phyloP scores from a whole-genome alignment of 495 filamentous ascomycete genomes.

The Cercophora samala region DNA sequence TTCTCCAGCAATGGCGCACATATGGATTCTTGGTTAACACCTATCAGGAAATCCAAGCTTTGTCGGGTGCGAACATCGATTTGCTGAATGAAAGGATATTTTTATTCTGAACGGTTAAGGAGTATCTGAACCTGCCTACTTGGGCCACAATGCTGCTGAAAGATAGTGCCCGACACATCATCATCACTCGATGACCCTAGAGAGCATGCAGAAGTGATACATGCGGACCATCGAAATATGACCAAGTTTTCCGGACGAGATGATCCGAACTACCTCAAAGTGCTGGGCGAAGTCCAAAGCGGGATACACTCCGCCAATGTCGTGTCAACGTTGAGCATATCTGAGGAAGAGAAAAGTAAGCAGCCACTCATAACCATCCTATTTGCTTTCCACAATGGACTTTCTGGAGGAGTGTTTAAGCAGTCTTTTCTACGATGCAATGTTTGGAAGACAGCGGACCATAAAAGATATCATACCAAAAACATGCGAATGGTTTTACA shows the following conservation, averaged over 20 bases:
- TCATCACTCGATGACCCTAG: slow-evolving; percentile 10
- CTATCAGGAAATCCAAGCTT: slow-evolving; percentile 5
- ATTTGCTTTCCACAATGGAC: too few relatives aligned
- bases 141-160: too few relatives aligned
- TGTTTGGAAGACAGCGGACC: not conserved
- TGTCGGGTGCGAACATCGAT: slow-evolving; percentile 4
- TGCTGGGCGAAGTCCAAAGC: slow-evolving; percentile 1
- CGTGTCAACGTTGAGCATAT: too few relatives aligned
- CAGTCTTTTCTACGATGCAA: not conserved
- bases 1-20: slow-evolving; percentile 6
- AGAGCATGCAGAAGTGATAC: slow-evolving; percentile 11
- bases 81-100: slow-evolving; percentile 7
- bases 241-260: not conserved
- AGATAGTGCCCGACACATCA: slow-evolving; percentile 4
- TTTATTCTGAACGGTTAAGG: not conserved
- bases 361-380: too few relatives aligned
- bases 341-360: too few relatives aligned
- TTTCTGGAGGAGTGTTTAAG: too few relatives aligned
- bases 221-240: slow-evolving; percentile 11
- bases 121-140: too few relatives aligned
- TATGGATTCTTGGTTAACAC: slow-evolving; percentile 11
- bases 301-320: not conserved
- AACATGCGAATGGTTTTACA: not conserved
- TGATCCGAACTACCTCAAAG: slow-evolving; percentile 1
- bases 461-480: not conserved